Evolutionary conservation across 345 rosid genomes (phyloP), one percentile per base, ranked within the genome.

Genomic region (Diplotaxis tenuifolia): DNA sequence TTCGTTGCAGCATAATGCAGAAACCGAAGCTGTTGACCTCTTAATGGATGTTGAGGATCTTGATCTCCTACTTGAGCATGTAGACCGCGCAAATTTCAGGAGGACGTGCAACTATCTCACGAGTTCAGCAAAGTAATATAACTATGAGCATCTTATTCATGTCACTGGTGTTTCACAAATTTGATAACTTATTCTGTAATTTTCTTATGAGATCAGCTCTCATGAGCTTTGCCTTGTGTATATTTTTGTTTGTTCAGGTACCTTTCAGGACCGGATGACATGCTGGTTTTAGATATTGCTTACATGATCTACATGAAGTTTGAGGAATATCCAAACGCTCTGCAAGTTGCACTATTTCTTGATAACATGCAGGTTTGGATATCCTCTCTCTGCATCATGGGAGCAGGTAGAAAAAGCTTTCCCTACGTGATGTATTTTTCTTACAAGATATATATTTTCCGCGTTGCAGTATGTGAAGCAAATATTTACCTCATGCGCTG

Each of bases 41-140:
- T 75, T 95, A 70, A 95, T 95, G 96, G 99, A 95, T 87, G 99
- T 95, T 81, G 99, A 92, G 73, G 97, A 92, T 83, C 98, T 96
- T 85, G 89, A 88, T 71, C 87, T 87, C 66, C 81, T 92, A 73
- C 75, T 86, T 82, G 85, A 90, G 80, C 84, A 88, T 70, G 96
- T 92, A 15, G 99, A 95, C 75, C 59, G 64, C 6, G 75, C 93
- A 60, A 95, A 95, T 83, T 95, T 89, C 80, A 92, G 76, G 86
- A 87, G 96, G 80, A 95, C 99, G 6, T 92, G 99, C 77, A 79
- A 87, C 15, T 96, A 96, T 72, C 96, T 90, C 65, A 88, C 94
- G 4, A 90, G 98, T 86, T 82, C 91, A 7, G 94, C 96, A 62
- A 95, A 83, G 98, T 90, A 80, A 81, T 68, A 57, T 71, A 12